A percentile compares a stretch with the other conserved stretches of the same genome.
phyloP scores from a whole-genome alignment of 192 early-diverging fungal genomes.

The Mortierella antarctica region DNA sequence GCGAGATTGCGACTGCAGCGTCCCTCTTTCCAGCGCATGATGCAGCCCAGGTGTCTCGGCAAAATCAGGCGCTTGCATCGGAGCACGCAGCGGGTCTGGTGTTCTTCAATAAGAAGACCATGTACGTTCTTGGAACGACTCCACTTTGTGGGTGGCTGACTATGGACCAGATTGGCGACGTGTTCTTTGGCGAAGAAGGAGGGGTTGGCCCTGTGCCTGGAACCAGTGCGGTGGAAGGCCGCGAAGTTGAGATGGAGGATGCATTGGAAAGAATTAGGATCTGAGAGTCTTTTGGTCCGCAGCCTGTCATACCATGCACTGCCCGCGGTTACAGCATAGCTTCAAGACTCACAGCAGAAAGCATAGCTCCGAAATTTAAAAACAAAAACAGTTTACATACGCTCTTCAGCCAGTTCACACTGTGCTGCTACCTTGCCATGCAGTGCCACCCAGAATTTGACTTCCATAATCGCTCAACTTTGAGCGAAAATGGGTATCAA shows the following conservation, averaged over 20 bases:
- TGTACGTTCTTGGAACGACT: slow-evolving; percentile 64
- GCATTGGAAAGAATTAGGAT: slow-evolving; percentile 43
- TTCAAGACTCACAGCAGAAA: background rate
- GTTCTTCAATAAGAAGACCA: slow-evolving; percentile 64
- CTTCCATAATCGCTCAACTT: too few relatives aligned
- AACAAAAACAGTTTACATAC: too few relatives aligned
- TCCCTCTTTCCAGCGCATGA: slow-evolving; percentile 47
- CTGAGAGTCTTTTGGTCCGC: background rate
- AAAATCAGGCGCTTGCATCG: slow-evolving; percentile 25
- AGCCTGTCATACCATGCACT: background rate
- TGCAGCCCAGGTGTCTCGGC: slow-evolving; percentile 23
- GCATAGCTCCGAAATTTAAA: too few relatives aligned
- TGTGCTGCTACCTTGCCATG: too few relatives aligned
- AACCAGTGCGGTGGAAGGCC: slow-evolving; percentile 38
- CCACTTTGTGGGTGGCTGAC: slow-evolving; percentile 67
- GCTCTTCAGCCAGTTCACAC: too few relatives aligned
- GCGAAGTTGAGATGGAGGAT: slow-evolving; percentile 53
- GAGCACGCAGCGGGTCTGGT: slow-evolving; percentile 61
- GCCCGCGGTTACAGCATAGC: background rate
- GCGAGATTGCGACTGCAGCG: slow-evolving; percentile 47
- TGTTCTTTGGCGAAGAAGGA: slow-evolving; percentile 53
- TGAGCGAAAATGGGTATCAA: too few relatives aligned
- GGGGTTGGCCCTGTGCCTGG: slow-evolving; percentile 47
- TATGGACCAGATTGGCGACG: slow-evolving; percentile 53
- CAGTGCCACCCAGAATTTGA: too few relatives aligned